Evolutionary conservation across 345 rosid species (phyloP).

Genomic region (Conringia planisiliqua): DNA sequence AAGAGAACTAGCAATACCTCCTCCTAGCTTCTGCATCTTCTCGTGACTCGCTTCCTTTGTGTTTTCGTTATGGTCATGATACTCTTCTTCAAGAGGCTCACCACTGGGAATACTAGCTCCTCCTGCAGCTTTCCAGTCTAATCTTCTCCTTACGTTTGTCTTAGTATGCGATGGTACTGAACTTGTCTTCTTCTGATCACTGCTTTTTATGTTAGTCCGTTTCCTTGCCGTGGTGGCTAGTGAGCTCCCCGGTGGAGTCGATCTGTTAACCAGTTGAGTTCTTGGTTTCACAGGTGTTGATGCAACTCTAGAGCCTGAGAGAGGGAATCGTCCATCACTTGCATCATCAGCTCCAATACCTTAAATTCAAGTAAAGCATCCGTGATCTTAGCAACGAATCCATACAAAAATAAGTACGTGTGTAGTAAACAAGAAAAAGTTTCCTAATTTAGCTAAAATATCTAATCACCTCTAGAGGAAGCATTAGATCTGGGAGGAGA

Average conservation of each 20-base stretch:
- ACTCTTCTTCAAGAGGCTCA: slow-evolving; percentile 30
- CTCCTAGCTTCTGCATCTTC: slow-evolving; percentile 47
- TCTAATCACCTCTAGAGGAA: slow-evolving; percentile 63
- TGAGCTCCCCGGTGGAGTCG: slow-evolving; percentile 53
- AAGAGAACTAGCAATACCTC: slow-evolving; percentile 52
- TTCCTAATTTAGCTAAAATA: slow-evolving; percentile 14
- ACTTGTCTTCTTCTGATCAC: slow-evolving; percentile 43
- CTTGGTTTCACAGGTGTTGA: slow-evolving; percentile 35
- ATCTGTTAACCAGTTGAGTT: slow-evolving; percentile 35
- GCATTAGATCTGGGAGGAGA: slow-evolving; percentile 64
- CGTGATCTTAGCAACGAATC: not conserved
- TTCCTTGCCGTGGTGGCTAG: slow-evolving; percentile 45
- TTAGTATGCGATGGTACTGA: slow-evolving; percentile 26
- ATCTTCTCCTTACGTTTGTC: slow-evolving; percentile 46
- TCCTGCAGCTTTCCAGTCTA: slow-evolving; percentile 54
- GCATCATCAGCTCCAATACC: slow-evolving; percentile 48
- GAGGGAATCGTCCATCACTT: slow-evolving; percentile 45
- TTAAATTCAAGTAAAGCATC: slow-evolving; percentile 11
- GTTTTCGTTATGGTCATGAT: not conserved
- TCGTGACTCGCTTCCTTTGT: slow-evolving; percentile 27
- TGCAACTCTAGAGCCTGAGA: slow-evolving; percentile 41
- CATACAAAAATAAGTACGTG: not conserved
- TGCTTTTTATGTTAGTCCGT: slow-evolving; percentile 44
- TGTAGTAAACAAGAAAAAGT: slow-evolving; percentile 2
- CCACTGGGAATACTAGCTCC: slow-evolving; percentile 38